These are phyloP conservation scores for Saturnispora hagleri DNA, from an alignment of 805 yeast species.

Conservation along the genomic window DNA sequence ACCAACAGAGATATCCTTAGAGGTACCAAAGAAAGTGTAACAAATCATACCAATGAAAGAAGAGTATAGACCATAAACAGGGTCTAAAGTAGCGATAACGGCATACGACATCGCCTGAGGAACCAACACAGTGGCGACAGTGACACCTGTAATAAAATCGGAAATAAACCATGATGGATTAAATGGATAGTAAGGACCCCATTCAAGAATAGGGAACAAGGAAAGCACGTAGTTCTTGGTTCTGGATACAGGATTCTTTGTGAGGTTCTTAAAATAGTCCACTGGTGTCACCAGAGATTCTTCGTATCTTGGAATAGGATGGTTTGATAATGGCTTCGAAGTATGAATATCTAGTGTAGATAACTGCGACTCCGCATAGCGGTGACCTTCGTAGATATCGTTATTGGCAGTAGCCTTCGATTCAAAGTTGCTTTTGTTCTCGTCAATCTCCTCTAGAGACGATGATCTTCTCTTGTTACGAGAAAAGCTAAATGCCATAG, in stretches of 20 bases:
- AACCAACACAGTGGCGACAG: constrained; percentile 87
- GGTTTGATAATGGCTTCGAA: not conserved
- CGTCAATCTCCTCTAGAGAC: not conserved
- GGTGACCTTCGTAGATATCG: not conserved
- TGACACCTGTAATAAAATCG: constrained; percentile 84
- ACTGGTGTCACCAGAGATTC: constrained; percentile 20
- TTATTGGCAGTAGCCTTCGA: not conserved
- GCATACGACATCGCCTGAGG: constrained; percentile 98
- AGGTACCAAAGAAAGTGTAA: constrained; percentile 87
- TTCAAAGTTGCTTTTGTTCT: not conserved
- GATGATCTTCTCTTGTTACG: not conserved
- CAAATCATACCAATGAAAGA: constrained; percentile 86
- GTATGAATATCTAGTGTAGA: not conserved
- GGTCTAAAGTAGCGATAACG: constrained; percentile 65
- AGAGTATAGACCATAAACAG: constrained; percentile 85
- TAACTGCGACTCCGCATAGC: not conserved
- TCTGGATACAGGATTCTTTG: constrained; percentile 32
- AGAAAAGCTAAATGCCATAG: not conserved
- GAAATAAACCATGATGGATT: constrained; percentile 58
- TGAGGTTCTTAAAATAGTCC: constrained; percentile 23
- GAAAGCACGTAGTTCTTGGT: constrained; percentile 45
- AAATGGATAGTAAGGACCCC: constrained; percentile 78
- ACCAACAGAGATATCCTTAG: constrained; percentile 92
- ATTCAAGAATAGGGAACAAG: constrained; percentile 68
- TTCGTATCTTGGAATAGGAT: constrained; percentile 10